Evolutionary conservation across 495 filamentous ascomycete genomes (phyloP), one percentile per base, ranked within the genome.

Genomic region (Chaetomium fimeti): DNA sequence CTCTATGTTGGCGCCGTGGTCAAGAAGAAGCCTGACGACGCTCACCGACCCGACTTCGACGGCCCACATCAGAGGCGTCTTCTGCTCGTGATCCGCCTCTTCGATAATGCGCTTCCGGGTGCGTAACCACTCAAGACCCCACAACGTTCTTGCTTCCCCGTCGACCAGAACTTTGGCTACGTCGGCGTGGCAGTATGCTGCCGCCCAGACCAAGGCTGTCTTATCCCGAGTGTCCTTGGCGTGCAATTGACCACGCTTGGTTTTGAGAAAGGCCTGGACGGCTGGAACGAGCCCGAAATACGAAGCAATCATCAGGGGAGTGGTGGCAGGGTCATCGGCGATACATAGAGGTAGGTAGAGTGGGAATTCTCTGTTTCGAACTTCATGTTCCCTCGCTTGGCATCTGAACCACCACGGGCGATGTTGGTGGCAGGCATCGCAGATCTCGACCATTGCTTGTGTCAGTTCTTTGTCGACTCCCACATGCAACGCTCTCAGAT

Each of bases 141-240:
- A 22, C 24, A 53, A 9, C 22, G 56, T 3, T 5, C 38, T 40
- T 11, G 11, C 1, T 7, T 32, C 40, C 2, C 38, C 36, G n/a
- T 63, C 52, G 16, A 63, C 32, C 2, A 63, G 12, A 13, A 48
- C 22, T 8, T 8, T 2, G 5, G 25, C 48, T 11, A 56, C 51
- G 5, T 63, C 61, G 36, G 7, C 4, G 27, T 29, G 49, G 24
- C 38, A 51, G 32, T 20, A 48, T 4, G 8, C 40, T 11, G 38
- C 61, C 24, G 61, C 61, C 61, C 51, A 63, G 18, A 24, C 25
- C 22, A 56, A 24, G 6, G 61, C 61, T 3, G 61, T 55, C 13
- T 38, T 42, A 7, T n/a, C 61, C 6, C 16, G 5, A 12, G 3
- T 16, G 36, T 63, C 61, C 7, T 18, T 11, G 18, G 36, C 38